Percentiles rank a stretch among this genome's conserved stretches.
Evolutionary conservation across 176 grass and related monocot species (phyloP).

Genomic region (Avena eriantha): DNA sequence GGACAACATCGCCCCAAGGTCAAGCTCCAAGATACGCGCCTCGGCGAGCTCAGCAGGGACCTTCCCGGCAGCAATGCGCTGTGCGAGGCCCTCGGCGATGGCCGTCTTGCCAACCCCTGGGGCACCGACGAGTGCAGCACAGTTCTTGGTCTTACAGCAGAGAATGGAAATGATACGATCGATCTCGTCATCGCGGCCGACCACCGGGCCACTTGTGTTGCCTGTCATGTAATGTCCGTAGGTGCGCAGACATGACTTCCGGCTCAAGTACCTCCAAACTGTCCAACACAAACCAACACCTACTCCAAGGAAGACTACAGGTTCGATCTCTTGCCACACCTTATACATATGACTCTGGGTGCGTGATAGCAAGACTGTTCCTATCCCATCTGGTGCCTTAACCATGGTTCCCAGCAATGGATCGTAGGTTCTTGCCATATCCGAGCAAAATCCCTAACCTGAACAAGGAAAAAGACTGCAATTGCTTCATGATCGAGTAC

Average conservation of each 20-base stretch:
- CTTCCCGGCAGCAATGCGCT: background rate
- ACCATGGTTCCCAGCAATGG: background rate
- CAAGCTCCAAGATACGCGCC: background rate
- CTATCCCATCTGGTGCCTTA: background rate
- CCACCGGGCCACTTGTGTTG: background rate
- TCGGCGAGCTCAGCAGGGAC: background rate
- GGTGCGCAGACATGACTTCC: background rate
- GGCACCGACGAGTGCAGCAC: conserved; percentile 6
- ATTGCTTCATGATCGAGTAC: background rate
- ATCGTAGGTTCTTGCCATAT: background rate
- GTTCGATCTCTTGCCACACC: conserved; percentile 9
- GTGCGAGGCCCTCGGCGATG: background rate
- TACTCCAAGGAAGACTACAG: background rate
- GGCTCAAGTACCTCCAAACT: background rate
- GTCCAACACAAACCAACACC: background rate
- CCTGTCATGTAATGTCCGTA: background rate
- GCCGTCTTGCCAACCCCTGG: conserved; percentile 17
- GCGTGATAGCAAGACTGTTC: background rate
- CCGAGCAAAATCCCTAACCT: background rate
- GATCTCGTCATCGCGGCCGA: conserved; percentile 5
- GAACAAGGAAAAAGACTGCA: background rate
- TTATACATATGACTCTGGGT: background rate
- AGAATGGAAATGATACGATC: background rate
- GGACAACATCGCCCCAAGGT: background rate
- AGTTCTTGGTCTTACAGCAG: conserved; percentile 27